Percentiles rank a stretch among this genome's conserved stretches.
Evolutionary conservation across 257 asterid genomes (phyloP).

Genomic region (Solanum appendiculatum): DNA sequence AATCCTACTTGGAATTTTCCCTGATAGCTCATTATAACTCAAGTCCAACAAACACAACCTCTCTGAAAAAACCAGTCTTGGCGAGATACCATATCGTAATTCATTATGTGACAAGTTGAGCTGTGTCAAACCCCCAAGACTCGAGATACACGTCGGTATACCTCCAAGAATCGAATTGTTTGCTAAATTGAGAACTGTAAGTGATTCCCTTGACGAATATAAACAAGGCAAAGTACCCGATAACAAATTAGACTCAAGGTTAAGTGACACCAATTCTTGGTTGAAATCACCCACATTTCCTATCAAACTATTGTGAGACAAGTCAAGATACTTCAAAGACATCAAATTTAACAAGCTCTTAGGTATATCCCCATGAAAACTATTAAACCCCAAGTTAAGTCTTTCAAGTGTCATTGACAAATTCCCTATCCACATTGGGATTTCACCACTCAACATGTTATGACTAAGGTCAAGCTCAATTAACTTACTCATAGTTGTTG

Average conservation of each 20-base stretch:
- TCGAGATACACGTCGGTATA: slow-evolving; percentile 70
- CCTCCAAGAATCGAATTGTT: slow-evolving; percentile 76
- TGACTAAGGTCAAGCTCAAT: slow-evolving; percentile 51
- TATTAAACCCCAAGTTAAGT: slow-evolving; percentile 49
- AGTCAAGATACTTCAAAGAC: slow-evolving; percentile 47
- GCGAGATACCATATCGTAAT: slow-evolving; percentile 68
- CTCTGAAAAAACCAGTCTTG: slow-evolving; percentile 65
- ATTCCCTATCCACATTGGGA: slow-evolving; percentile 67
- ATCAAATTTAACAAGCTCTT: slow-evolving; percentile 29
- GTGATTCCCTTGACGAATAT: slow-evolving; percentile 37
- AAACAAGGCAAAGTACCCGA: slow-evolving; percentile 84
- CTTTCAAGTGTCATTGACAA: slow-evolving; percentile 42
- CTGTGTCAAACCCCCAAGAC: slow-evolving; percentile 36
- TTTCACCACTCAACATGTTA: slow-evolving; percentile 34
- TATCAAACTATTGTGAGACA: slow-evolving; percentile 52
- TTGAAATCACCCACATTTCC: slow-evolving; percentile 49
- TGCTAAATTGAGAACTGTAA: slow-evolving; percentile 58
- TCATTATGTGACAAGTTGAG: slow-evolving; percentile 70
- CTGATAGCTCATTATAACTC: slow-evolving; percentile 71
- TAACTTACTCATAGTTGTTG: slow-evolving; percentile 12
- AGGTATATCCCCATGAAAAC: slow-evolving; percentile 52
- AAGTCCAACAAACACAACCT: slow-evolving; percentile 52
- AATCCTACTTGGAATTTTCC: slow-evolving; percentile 51
- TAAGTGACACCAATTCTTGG: slow-evolving; percentile 45
- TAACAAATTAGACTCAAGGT: slow-evolving; percentile 49